These are phyloP conservation scores for Elaeis oleifera DNA, from an alignment of 202 grass and related monocot species.

Conservation along the genomic window DNA sequence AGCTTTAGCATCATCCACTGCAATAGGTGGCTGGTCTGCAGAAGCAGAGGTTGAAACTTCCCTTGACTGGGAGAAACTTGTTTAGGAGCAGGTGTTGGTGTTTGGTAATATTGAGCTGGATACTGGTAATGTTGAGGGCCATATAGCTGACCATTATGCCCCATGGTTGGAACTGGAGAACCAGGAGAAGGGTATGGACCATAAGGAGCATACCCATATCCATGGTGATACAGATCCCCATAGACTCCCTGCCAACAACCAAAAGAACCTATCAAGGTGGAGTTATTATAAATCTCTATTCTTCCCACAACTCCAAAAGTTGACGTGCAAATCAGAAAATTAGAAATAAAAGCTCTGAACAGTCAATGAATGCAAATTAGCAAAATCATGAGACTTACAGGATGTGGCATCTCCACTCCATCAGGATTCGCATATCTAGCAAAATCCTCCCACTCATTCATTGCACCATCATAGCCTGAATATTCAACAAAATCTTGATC, in stretches of 20 bases:
- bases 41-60: slow-evolving; percentile 25
- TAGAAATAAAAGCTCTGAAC: too few relatives aligned
- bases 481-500: background rate
- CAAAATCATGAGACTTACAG: slow-evolving; percentile 20
- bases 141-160: slow-evolving; percentile 49
- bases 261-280: slow-evolving; percentile 9
- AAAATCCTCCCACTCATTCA: slow-evolving; percentile 45
- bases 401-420: slow-evolving; percentile 33
- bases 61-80: slow-evolving; percentile 9
- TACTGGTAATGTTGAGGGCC: slow-evolving; percentile 57
- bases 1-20: slow-evolving; percentile 30
- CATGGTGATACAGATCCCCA: slow-evolving; percentile 49
- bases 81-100: slow-evolving; percentile 31
- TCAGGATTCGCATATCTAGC: slow-evolving; percentile 42
- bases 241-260: slow-evolving; percentile 48
- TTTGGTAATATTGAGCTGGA: slow-evolving; percentile 43
- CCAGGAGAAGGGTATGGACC: slow-evolving; percentile 34
- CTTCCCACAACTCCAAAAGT: too few relatives aligned
- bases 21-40: slow-evolving; percentile 26
- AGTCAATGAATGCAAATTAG: too few relatives aligned
- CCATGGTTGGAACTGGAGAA: slow-evolving; percentile 31
- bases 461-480: slow-evolving; percentile 30
- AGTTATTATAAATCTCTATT: background rate
- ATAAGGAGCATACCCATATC: slow-evolving; percentile 51
- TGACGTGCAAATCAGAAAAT: too few relatives aligned